Evolutionary conservation across 331 rosid species (phyloP).

Genomic region (Rhamnella rubrinervis): DNA sequence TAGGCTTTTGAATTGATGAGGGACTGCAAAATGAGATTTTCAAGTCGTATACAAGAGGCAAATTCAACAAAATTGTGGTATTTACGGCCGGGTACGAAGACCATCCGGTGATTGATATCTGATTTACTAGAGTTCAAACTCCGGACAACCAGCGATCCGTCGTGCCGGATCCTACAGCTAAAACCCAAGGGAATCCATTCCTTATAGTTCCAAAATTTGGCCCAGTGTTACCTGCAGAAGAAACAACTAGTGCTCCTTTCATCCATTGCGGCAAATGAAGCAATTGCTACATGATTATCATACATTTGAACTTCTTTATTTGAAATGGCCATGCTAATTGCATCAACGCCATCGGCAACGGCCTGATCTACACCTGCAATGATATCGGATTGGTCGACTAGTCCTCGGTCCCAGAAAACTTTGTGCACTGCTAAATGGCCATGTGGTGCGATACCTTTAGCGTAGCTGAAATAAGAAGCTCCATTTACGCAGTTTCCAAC

Average conservation of each 20-base stretch:
- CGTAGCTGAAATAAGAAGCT: slow-evolving; percentile 21
- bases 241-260: slow-evolving; percentile 38
- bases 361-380: slow-evolving; percentile 40
- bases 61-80: not conserved
- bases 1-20: too few species aligned
- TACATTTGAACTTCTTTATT: too few species aligned
- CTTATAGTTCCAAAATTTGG: not conserved
- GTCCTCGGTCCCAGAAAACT: slow-evolving; percentile 29
- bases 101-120: not conserved
- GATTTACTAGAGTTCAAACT: not conserved
- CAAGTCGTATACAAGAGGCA: not conserved
- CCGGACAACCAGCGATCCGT: not conserved
- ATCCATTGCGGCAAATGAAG: slow-evolving; percentile 46
- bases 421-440: slow-evolving; percentile 36
- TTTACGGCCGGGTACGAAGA: not conserved
- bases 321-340: slow-evolving; percentile 25
- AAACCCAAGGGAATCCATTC: not conserved
- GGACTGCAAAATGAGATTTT: too few species aligned
- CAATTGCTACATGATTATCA: slow-evolving; percentile 31
- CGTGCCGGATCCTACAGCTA: not conserved
- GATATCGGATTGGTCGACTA: slow-evolving; percentile 24
- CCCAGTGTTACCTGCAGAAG: slow-evolving; percentile 32
- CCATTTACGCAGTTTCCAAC: slow-evolving; percentile 18
- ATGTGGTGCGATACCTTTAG: slow-evolving; percentile 38
- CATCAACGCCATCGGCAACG: slow-evolving; percentile 39